These are phyloP conservation scores for Jackrogersella minutella DNA, from an alignment of 495 filamentous ascomycete species.

Conservation along the genomic window DNA sequence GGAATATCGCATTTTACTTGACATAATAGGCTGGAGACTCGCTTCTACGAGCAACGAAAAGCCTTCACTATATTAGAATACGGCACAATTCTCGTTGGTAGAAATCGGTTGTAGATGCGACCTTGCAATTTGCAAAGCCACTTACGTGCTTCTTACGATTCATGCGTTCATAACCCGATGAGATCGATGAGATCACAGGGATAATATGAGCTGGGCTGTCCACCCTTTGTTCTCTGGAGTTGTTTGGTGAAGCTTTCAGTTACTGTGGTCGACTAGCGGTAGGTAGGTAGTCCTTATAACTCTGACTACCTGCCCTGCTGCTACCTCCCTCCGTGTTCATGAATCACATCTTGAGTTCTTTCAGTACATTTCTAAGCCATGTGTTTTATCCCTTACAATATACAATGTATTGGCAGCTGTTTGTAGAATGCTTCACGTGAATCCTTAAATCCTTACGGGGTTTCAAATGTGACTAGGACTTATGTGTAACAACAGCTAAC, in stretches of 20 bases:
- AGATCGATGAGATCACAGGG: slow-evolving; percentile 9
- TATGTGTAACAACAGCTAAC: no score
- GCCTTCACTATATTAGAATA: background rate
- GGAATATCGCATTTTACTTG: slow-evolving; percentile 10
- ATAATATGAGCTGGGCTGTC: background rate
- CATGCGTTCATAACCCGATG: slow-evolving; percentile 13
- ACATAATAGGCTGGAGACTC: slow-evolving; percentile 11
- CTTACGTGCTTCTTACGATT: slow-evolving; percentile 26
- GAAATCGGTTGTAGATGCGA: slow-evolving; percentile 4
- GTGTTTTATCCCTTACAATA: no score
- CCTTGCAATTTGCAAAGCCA: slow-evolving; percentile 17
- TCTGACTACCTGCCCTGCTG: background rate
- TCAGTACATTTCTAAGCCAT: no score
- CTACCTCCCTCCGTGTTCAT: no score
- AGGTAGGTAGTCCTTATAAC: background rate
- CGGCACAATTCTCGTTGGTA: slow-evolving; percentile 9
- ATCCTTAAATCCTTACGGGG: no score
- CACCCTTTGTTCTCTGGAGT: background rate
- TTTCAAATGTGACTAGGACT: no score
- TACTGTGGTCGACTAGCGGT: no score
- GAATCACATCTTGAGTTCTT: background rate
- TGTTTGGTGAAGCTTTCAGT: background rate
- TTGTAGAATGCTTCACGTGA: no score
- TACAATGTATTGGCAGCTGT: no score
- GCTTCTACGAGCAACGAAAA: slow-evolving; percentile 1